phyloP scores from a whole-genome alignment of 805 yeast genomes.

The Wickerhamomyces strasburgensis region DNA sequence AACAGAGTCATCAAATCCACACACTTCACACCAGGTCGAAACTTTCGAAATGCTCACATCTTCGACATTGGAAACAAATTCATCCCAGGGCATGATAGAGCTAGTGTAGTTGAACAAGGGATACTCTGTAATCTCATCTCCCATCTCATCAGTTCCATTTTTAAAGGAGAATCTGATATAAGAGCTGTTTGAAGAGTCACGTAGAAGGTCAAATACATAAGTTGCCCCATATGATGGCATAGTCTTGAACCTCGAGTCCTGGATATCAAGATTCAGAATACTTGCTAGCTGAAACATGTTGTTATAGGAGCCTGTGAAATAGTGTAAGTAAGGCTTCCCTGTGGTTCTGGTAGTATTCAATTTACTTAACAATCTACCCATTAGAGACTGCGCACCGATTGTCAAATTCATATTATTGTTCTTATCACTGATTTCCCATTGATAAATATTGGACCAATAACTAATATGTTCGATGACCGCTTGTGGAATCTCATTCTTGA shows the following conservation, averaged over 20 bases:
- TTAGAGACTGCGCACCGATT: constrained; percentile 38
- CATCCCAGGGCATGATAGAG: constrained; percentile 32
- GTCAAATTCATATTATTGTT: constrained; percentile 26
- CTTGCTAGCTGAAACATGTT: constrained; percentile 38
- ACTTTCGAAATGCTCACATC: constrained; percentile 26
- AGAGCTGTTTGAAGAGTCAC: constrained; percentile 19
- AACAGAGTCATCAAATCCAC: constrained; percentile 27
- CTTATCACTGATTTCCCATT: constrained; percentile 31
- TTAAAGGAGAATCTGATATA: constrained; percentile 41
- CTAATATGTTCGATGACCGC: constrained; percentile 29
- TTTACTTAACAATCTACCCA: constrained; percentile 31
- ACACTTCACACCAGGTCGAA: constrained; percentile 36
- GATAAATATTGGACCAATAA: constrained; percentile 35
- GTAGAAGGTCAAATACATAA: constrained; percentile 39
- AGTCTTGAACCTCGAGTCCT: constrained; percentile 36
- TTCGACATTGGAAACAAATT: constrained; percentile 28
- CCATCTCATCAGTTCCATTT: constrained; percentile 38
- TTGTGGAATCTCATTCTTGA: constrained; percentile 29
- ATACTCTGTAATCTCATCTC: constrained; percentile 27
- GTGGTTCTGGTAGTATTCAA: constrained; percentile 32
- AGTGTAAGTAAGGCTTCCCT: constrained; percentile 35
- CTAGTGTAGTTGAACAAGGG: constrained; percentile 34
- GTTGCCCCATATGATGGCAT: constrained; percentile 44
- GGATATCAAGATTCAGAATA: constrained; percentile 29
- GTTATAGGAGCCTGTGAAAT: constrained; percentile 42